Base-by-base conservation (phyloP, 176 grass and related monocot species). In the Raddia guianensis region DNA sequence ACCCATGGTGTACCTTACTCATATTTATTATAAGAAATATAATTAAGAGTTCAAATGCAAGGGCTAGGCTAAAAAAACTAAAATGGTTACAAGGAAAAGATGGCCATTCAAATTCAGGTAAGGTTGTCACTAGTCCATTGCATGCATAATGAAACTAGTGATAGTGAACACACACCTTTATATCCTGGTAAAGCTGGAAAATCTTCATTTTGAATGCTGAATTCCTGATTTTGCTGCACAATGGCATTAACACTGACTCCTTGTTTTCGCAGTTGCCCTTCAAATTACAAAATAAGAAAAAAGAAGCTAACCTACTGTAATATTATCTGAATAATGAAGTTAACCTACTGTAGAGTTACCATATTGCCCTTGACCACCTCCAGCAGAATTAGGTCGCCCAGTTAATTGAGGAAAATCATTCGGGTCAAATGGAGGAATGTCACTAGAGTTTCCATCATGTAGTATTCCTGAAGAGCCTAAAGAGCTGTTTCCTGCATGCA, bases 401-500 rank as follows among this genome's bases (percentile, higher is more conserved):
- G 74, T 93, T 83, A 98, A 86, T 77, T 95, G 92, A 77, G 95
- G 95, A 77, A 98, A 98, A 87, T 98, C 95, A 93, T 93, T 98
- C 58, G 95, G 86, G 74, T 98, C 95, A 87, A 95, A 98, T 8
- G 90, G 95, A 89, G 88, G 80, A 83, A 49, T 89, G 64, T 98
- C 95, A 83, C 80, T 75, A 0, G 84, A 87, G 75, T 85, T 94
- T 73, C 87, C 77, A 52, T 93, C 92, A 85, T 89, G 89, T 59
- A 93, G 79, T 86, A 98, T 98, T 71, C 90, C 95, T 45, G 91
- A 80, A 66, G 95, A 91, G 71, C 88, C 85, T 84, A 94, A 87
- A 42, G 86, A 79, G 73, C 15, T 90, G 80, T 86, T 98, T 81
- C 82, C 92, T 77, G 73, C 84, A 80, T 93, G 93, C 72, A 87